Percentiles rank a stretch among this genome's conserved stretches.
phyloP scores from a whole-genome alignment of 768 basidiomycete species.

The Cystoderma amianthinum region DNA sequence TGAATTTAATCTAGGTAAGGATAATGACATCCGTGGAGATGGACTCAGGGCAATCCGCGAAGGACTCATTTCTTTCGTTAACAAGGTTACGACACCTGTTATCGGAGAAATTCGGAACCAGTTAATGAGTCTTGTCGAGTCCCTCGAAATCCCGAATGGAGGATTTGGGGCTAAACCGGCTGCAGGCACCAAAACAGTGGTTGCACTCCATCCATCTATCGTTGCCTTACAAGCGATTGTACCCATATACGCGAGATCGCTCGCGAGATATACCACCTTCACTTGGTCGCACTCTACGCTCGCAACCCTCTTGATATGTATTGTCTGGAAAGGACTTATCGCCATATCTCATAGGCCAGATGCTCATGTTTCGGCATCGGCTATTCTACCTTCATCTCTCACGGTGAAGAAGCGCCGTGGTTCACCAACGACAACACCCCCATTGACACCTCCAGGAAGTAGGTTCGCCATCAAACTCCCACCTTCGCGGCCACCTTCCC shows the following conservation, averaged over 20 bases:
- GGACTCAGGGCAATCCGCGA: slow-evolving; percentile 66
- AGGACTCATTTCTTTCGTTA: slow-evolving; percentile 61
- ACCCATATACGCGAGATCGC: slow-evolving; percentile 53
- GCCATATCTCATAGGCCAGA: slow-evolving; percentile 60
- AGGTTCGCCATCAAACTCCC: slow-evolving; percentile 65
- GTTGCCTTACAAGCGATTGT: slow-evolving; percentile 47
- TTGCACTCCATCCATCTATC: slow-evolving; percentile 53
- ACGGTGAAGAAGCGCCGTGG: slow-evolving; percentile 34
- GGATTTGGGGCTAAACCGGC: slow-evolving; percentile 18
- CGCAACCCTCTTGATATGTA: slow-evolving; percentile 65
- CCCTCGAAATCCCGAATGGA: slow-evolving; percentile 43
- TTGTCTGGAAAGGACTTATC: slow-evolving; percentile 70
- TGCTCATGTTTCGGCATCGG: slow-evolving; percentile 26
- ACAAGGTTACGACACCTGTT: slow-evolving; percentile 59
- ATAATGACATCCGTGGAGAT: slow-evolving; percentile 57
- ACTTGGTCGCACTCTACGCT: slow-evolving; percentile 51
- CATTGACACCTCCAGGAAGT: slow-evolving; percentile 46
- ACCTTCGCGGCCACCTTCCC: slow-evolving; percentile 62
- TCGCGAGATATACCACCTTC: slow-evolving; percentile 49
- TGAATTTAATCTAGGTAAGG: slow-evolving; percentile 53
- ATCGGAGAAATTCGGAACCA: slow-evolving; percentile 55
- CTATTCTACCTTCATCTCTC: slow-evolving; percentile 26
- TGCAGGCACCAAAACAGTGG: slow-evolving; percentile 20
- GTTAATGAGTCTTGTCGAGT: slow-evolving; percentile 53
- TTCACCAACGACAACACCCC: slow-evolving; percentile 38